Conservation (phyloP, 2,329 filamentous ascomycete species). For the Sarocladiaceae sp. region DNA sequence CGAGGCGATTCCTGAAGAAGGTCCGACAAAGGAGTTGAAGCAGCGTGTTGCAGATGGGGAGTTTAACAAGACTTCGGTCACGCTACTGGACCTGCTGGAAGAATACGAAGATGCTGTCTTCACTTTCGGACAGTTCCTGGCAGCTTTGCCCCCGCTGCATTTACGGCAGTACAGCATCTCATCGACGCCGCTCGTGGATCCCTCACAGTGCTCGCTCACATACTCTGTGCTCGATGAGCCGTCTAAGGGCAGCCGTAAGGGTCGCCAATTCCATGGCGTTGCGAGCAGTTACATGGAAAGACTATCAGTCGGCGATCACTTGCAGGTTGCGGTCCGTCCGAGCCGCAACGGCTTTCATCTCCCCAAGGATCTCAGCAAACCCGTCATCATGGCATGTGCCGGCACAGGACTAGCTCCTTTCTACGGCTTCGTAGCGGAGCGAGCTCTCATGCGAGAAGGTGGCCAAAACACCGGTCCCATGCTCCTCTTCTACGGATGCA, state of each 20-base stretch:
- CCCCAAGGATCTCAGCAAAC: slow-evolving; percentile 22
- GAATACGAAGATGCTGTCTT: slow-evolving; percentile 54
- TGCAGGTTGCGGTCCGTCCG: slow-evolving; percentile 45
- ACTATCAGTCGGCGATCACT: slow-evolving; percentile 36
- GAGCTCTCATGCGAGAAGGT: slow-evolving; percentile 44
- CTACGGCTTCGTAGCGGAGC: slow-evolving; percentile 59
- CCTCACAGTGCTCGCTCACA: slow-evolving; percentile 57
- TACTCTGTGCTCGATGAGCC: slow-evolving; percentile 61
- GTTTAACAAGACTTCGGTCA: slow-evolving; percentile 29
- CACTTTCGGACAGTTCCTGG: slow-evolving; percentile 62
- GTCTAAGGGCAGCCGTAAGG: slow-evolving; percentile 40
- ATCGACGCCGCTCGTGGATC: slow-evolving; percentile 62
- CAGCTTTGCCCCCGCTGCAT: slow-evolving; percentile 72
- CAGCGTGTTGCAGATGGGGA: slow-evolving; percentile 40
- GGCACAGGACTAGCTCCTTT: slow-evolving; percentile 59
- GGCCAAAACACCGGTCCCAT: slow-evolving; percentile 54
- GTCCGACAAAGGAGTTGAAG: slow-evolving; percentile 37
- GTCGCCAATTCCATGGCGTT: slow-evolving; percentile 51
- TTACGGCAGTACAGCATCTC: slow-evolving; percentile 78
- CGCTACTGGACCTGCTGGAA: slow-evolving; percentile 66
- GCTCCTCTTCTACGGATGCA: slow-evolving; percentile 63
- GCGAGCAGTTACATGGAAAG: slow-evolving; percentile 56
- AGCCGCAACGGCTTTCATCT: slow-evolving; percentile 16
- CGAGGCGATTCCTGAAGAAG: slow-evolving; percentile 44
- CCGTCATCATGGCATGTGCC: slow-evolving; percentile 47